Conservation (phyloP, 2,329 filamentous ascomycete species). For the Thelonectria blattea region DNA sequence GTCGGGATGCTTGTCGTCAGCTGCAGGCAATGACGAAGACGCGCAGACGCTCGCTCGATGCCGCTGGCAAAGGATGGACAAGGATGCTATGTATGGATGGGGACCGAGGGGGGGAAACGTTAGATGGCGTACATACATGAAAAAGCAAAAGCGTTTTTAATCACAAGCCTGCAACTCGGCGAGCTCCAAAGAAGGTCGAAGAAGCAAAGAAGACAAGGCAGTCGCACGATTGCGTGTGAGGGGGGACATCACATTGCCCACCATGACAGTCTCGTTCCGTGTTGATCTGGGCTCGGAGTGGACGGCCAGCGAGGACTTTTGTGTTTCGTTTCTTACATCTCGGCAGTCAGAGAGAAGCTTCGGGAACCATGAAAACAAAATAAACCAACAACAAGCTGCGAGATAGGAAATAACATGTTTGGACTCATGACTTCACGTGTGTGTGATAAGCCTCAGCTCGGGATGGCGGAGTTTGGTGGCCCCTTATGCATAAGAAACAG, state of each 20-base stretch:
- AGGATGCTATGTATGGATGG: background rate
- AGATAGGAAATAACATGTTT: background rate
- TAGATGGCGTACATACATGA: background rate
- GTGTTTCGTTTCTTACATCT: background rate
- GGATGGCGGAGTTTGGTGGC: background rate
- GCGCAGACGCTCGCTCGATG: slow-evolving; percentile 19
- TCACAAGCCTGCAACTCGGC: background rate
- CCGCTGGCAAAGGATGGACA: background rate
- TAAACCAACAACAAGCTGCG: background rate
- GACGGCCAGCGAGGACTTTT: background rate
- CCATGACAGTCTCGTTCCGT: background rate
- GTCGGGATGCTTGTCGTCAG: slow-evolving; percentile 3
- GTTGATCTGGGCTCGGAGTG: background rate
- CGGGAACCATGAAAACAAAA: slow-evolving; percentile 4
- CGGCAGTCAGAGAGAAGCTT: background rate
- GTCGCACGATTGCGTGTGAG: slow-evolving; percentile 11
- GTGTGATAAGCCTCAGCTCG: background rate
- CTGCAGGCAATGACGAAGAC: slow-evolving; percentile 27
- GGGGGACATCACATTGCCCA: background rate
- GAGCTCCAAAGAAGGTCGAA: background rate
- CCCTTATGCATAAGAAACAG: slow-evolving; percentile 10
- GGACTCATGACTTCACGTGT: background rate
- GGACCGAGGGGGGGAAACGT: background rate
- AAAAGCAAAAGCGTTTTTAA: background rate
- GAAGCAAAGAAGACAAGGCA: slow-evolving; percentile 4